Conservation (phyloP, 2,329 filamentous ascomycete species). For the Trichoderma pleuroti region DNA sequence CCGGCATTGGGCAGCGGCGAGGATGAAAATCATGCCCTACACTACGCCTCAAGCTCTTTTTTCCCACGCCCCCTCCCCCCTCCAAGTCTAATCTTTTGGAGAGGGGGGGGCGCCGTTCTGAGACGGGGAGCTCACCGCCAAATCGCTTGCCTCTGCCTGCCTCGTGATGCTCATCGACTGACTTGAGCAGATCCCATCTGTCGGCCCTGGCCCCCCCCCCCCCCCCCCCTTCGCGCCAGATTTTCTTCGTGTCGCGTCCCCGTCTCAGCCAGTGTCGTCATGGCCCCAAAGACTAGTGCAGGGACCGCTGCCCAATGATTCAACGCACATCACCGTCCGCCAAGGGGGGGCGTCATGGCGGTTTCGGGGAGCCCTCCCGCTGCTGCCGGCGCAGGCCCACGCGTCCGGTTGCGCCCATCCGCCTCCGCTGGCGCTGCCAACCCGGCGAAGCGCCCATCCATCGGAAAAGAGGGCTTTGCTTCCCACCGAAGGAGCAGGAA, state of each 20-base stretch:
- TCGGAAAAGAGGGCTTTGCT: constrained; percentile 10
- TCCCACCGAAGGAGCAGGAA: constrained; percentile 7
- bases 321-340: constrained; percentile 10
- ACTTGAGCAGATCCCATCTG: constrained; percentile 18
- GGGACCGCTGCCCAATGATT: constrained; percentile 15
- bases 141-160: background rate
- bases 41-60: background rate
- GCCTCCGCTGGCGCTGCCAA: constrained; percentile 2
- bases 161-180: constrained; percentile 20
- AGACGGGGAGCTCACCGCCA: constrained; percentile 17
- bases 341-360: constrained; percentile 6
- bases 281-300: constrained; percentile 1
- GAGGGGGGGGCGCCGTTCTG: background rate
- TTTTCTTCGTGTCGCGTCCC: constrained; percentile 14
- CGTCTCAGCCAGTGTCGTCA: constrained; percentile 19
- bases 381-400: constrained; percentile 3
- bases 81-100: background rate
- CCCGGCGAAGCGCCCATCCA: constrained; percentile 8
- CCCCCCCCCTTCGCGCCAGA: no score
- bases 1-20: constrained; percentile 4
- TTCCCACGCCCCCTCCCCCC: background rate
- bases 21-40: background rate
- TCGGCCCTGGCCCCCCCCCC: no score
- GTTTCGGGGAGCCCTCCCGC: constrained; percentile 14
- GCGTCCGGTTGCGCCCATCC: constrained; percentile 6